Base-by-base conservation (phyloP, 1,139 yeast species). In the Waltiozyma sp. region DNA sequence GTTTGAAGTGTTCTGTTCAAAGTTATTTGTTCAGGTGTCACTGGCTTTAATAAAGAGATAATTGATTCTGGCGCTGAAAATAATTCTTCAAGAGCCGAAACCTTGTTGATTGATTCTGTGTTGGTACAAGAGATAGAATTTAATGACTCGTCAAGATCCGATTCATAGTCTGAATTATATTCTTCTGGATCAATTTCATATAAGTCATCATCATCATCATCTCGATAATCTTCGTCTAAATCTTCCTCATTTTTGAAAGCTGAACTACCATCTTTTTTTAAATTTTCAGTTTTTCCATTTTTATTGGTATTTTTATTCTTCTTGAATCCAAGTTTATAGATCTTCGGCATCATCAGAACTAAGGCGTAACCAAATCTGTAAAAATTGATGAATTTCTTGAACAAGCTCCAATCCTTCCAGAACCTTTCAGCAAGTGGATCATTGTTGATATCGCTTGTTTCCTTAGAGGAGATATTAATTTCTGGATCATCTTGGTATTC, bases 131-230 rank as follows among this genome's bases (percentile, higher is more conserved):
- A n/a, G n/a, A n/a, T n/a, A n/a, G n/a, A n/a, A n/a, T n/a, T n/a
- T n/a, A n/a, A n/a, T n/a, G n/a, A n/a, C n/a, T n/a, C n/a, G n/a
- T 56, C 57, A 11, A 35, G 34, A 9, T 48, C 36, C 4, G 36
- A 15, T 19, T 51, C 55, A n/a, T 40, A 11, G 4, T 50, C 57
- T 2, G 58, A 54, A 38, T 59, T 63, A 43, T 44, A 49, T 13
- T 62, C 66, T 8, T 54, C 58, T 2, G 52, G 47, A 19, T 50
- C 56, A 1, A 50, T 47, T n/a, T 51, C 54, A 21, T 45, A 47
- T 15, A 18, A 33, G 15, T 49, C 52, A 2, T 50, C 49, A 14
- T 50, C 56, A n/a, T 48, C 52, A 35, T 41, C 38, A 37, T 38
- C 40, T 11, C 13, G 9, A 24, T 24, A 38, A 23, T 40, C 42